phyloP scores from a whole-genome alignment of 257 asterid genomes.

The Solanum clarkiae region DNA sequence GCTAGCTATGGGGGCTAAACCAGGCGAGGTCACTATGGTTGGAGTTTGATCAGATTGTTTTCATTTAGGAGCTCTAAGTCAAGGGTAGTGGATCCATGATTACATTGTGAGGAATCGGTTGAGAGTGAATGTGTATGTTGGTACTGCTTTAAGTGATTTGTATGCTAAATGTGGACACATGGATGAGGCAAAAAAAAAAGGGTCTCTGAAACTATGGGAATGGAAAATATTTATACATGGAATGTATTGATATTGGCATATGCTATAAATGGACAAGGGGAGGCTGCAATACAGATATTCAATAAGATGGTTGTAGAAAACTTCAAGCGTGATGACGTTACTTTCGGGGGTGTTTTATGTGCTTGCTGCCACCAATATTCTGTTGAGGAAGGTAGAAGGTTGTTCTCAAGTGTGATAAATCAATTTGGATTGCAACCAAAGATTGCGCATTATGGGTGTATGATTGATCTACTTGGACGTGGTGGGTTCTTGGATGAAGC shows the following conservation, averaged over 20 bases:
- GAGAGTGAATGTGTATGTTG: no score
- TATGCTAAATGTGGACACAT: no score
- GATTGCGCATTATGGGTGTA: conserved; percentile 24
- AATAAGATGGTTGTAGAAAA: conserved; percentile 5
- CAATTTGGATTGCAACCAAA: conserved; percentile 5
- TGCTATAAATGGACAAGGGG: conserved; percentile 23
- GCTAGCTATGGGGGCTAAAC: conserved; percentile 4
- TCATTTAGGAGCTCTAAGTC: conserved; percentile 11
- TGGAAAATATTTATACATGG: no score
- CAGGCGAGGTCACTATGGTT: conserved; percentile 12
- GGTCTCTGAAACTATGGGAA: no score
- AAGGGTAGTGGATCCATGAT: conserved; percentile 13
- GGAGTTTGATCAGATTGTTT: conserved; percentile 21
- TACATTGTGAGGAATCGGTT: not conserved
- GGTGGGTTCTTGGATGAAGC: no score
- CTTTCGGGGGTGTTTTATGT: conserved; percentile 13
- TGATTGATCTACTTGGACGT: no score
- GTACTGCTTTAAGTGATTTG: no score
- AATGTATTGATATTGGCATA: conserved; percentile 13
- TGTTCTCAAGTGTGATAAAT: conserved; percentile 9
- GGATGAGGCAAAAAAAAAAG: no score
- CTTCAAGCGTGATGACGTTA: conserved; percentile 14
- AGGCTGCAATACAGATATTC: conserved; percentile 9
- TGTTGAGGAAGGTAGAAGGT: conserved; percentile 14
- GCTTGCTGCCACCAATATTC: conserved; percentile 23